phyloP scores from a whole-genome alignment of 352 stramenopile species.

The Globisporangium alternatum region DNA sequence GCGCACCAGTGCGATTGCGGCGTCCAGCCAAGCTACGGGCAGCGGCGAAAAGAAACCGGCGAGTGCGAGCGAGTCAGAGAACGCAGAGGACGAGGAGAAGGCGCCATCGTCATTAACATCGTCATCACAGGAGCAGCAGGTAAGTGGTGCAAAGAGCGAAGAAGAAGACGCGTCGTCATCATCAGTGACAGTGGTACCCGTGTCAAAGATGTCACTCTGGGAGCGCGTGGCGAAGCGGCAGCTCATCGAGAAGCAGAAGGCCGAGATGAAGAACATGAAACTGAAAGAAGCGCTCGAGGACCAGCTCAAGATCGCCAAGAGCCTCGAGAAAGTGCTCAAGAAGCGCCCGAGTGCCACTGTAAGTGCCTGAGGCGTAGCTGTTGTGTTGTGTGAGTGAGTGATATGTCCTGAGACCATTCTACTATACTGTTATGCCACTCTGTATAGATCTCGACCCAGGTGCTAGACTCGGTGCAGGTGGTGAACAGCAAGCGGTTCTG shows the following conservation, averaged over 20 bases:
- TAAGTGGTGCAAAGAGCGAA: background rate
- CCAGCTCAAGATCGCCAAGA: conserved; percentile 23
- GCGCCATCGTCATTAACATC: background rate
- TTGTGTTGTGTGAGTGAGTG: too few relatives aligned
- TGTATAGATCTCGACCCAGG: conserved; percentile 13
- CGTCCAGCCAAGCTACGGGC: background rate
- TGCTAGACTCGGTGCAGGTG: conserved; percentile 12
- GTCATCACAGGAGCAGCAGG: background rate
- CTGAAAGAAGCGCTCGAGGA: conserved; percentile 28
- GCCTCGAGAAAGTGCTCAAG: conserved; percentile 19
- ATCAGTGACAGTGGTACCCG: background rate
- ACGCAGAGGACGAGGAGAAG: conserved; percentile 6
- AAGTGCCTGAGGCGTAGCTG: background rate
- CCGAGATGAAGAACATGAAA: conserved; percentile 31
- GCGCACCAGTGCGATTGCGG: background rate
- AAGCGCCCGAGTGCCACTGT: conserved; percentile 16
- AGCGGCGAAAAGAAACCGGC: background rate
- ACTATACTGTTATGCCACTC: background rate
- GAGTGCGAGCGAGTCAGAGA: background rate
- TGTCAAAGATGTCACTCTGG: conserved; percentile 21
- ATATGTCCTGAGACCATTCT: background rate
- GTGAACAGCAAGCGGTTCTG: conserved; percentile 17
- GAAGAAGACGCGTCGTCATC: background rate
- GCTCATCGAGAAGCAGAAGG: conserved; percentile 20
- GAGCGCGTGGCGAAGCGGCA: conserved; percentile 28